Conservation (phyloP, 1,284 basidiomycete genomes). For the Garcileccinum viscosum region DNA sequence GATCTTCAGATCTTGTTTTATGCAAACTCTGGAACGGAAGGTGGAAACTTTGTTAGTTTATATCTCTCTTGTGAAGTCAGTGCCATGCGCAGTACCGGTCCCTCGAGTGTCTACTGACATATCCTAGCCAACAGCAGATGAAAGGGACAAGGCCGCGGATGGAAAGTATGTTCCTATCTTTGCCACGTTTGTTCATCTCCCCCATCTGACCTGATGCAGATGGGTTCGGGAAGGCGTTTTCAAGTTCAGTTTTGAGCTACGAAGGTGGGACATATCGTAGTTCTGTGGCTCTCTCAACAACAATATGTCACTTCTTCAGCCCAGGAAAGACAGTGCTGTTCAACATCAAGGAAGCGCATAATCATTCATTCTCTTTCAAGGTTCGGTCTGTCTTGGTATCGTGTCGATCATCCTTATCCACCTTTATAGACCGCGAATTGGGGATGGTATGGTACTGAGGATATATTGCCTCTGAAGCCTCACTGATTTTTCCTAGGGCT, state of each 20-base stretch:
- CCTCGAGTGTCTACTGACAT: conserved; percentile 19
- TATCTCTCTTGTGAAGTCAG: conserved; percentile 83
- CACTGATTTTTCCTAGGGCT: conserved; percentile 55
- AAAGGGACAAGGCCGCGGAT: conserved; percentile 71
- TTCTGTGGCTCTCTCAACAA: neutral
- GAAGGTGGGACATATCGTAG: conserved; percentile 52
- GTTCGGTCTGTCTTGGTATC: conserved; percentile 40
- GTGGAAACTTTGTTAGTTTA: conserved; percentile 67
- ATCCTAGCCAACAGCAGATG: conserved; percentile 72
- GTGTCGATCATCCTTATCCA: conserved; percentile 14
- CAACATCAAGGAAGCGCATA: conserved; percentile 79
- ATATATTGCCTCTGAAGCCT: conserved; percentile 3
- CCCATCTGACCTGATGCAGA: conserved; percentile 41
- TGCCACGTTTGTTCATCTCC: neutral
- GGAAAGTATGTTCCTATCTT: conserved; percentile 53
- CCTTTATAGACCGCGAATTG: conserved; percentile 76
- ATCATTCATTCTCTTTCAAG: conserved; percentile 85
- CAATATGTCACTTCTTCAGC: conserved; percentile 38
- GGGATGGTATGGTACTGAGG: conserved; percentile 66
- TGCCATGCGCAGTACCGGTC: conserved; percentile 15
- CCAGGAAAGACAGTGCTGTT: conserved; percentile 57
- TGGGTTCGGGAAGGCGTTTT: conserved; percentile 86
- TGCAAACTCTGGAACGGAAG: conserved; percentile 72
- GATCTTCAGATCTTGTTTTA: conserved; percentile 74
- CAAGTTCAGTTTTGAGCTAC: conserved; percentile 85